A percentile compares a stretch with the other conserved stretches of the same genome.
phyloP scores from a whole-genome alignment of 2,329 filamentous ascomycete genomes.

The Fusarium chlamydosporum region DNA sequence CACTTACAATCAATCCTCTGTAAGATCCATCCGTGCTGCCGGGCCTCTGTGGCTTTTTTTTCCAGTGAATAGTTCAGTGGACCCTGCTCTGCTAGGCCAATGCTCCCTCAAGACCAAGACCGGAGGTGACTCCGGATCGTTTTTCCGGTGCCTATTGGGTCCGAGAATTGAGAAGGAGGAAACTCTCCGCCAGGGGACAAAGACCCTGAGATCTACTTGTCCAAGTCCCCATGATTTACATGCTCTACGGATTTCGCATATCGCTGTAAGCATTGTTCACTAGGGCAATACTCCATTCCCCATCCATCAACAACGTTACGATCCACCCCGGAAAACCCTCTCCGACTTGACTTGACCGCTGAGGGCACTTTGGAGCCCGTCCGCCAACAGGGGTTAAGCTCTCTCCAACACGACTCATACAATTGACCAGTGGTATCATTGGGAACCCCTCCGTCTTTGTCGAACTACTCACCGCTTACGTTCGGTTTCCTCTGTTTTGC shows the following conservation, averaged over 20 bases:
- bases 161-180: constrained; percentile 37
- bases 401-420: constrained; percentile 2
- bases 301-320: constrained; percentile 3
- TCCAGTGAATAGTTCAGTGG: background rate
- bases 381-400: constrained; percentile 3
- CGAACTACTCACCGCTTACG: constrained; percentile 34
- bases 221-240: constrained; percentile 4
- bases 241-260: background rate
- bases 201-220: constrained; percentile 21
- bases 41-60: constrained; percentile 12
- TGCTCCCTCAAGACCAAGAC: background rate
- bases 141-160: constrained; percentile 3
- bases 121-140: constrained; percentile 8
- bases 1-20: too few relatives aligned
- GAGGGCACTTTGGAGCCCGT: constrained; percentile 2
- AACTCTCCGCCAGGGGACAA: constrained; percentile 40
- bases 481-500: background rate
- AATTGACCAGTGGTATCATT: constrained; percentile 4
- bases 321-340: constrained; percentile 44
- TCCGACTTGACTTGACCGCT: constrained; percentile 36
- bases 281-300: constrained; percentile 3
- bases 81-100: background rate
- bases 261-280: constrained; percentile 15
- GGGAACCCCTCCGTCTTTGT: constrained; percentile 7
- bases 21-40: constrained; percentile 32